These are phyloP conservation scores for Glomus cerebriforme DNA, from an alignment of 192 early-diverging fungal genomes.

Conservation along the genomic window DNA sequence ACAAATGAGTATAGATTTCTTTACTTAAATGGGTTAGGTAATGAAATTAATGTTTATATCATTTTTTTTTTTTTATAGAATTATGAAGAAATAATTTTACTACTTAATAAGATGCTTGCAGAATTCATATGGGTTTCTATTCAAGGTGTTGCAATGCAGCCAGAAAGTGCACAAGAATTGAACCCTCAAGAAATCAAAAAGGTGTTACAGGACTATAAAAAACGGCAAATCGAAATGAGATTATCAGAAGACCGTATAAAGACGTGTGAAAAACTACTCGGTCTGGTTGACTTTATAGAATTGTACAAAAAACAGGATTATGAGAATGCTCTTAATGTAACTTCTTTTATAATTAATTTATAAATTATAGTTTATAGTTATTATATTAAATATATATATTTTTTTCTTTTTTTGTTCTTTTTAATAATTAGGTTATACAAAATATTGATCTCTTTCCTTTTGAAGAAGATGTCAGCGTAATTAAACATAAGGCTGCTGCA, in stretches of 20 bases:
- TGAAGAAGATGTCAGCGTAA: constrained; percentile 53
- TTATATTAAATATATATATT: constrained; percentile 53
- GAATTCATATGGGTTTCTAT: constrained; percentile 28
- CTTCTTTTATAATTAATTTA: constrained; percentile 18
- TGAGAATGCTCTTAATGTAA: constrained; percentile 20
- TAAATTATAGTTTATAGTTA: constrained; percentile 32
- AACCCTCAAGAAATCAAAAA: constrained; percentile 11
- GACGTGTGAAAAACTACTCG: background rate
- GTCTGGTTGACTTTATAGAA: constrained; percentile 20
- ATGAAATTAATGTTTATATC: background rate
- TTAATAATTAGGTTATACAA: constrained; percentile 69
- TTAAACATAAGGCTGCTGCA: constrained; percentile 66
- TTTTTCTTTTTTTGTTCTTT: constrained; percentile 51
- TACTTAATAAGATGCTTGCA: constrained; percentile 37
- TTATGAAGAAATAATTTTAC: constrained; percentile 31
- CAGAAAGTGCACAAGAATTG: constrained; percentile 10
- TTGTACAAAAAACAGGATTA: constrained; percentile 24
- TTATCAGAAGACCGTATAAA: background rate
- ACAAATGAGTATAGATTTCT: background rate
- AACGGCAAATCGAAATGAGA: background rate
- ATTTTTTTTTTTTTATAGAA: constrained; percentile 33
- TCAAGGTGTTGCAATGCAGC: background rate
- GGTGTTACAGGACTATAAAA: constrained; percentile 9
- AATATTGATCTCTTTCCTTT: constrained; percentile 66
- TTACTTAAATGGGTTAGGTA: background rate